Evolutionary conservation across 1,139 yeast species (phyloP).

Genomic region (Pichia sp.): DNA sequence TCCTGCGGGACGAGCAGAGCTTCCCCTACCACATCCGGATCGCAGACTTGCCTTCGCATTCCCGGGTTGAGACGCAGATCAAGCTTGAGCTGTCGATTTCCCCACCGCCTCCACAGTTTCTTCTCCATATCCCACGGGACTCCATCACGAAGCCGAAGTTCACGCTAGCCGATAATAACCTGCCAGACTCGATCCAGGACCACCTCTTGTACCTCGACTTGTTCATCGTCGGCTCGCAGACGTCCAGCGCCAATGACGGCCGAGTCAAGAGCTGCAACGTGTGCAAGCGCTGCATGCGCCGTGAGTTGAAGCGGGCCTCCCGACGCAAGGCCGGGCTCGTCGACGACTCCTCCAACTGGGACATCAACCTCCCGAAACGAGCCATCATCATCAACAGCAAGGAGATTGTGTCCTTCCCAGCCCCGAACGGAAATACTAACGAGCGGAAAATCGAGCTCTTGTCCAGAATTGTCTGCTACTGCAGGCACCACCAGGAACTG

Average conservation of each 20-base stretch:
- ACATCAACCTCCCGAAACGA: slow-evolving; percentile 66
- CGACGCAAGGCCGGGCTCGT: slow-evolving; percentile 69
- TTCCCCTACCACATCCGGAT: slow-evolving; percentile 60
- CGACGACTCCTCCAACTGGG: slow-evolving; percentile 72
- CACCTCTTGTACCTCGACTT: slow-evolving; percentile 62
- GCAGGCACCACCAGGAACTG: slow-evolving; percentile 87
- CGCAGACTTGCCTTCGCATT: slow-evolving; percentile 64
- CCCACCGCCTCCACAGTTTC: slow-evolving; percentile 68
- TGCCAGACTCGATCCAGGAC: slow-evolving; percentile 44
- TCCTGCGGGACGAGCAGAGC: slow-evolving; percentile 28
- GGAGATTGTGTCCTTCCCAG: slow-evolving; percentile 74
- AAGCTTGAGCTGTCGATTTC: slow-evolving; percentile 62
- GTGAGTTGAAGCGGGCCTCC: slow-evolving; percentile 91
- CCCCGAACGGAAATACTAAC: slow-evolving; percentile 42
- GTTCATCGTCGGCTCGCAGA: slow-evolving; percentile 50
- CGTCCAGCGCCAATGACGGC: slow-evolving; percentile 13
- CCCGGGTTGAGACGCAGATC: slow-evolving; percentile 94
- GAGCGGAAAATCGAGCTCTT: slow-evolving; percentile 61
- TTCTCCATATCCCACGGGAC: slow-evolving; percentile 79
- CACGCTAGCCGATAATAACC: slow-evolving; percentile 50
- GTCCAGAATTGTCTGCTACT: slow-evolving; percentile 88
- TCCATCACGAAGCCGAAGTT: slow-evolving; percentile 83
- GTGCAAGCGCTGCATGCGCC: slow-evolving; percentile 80
- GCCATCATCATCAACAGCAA: slow-evolving; percentile 89
- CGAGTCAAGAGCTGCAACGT: slow-evolving; percentile 50